Evolutionary conservation across 2,329 filamentous ascomycete species (phyloP).

Genomic region (Raffaelea albimanens): DNA sequence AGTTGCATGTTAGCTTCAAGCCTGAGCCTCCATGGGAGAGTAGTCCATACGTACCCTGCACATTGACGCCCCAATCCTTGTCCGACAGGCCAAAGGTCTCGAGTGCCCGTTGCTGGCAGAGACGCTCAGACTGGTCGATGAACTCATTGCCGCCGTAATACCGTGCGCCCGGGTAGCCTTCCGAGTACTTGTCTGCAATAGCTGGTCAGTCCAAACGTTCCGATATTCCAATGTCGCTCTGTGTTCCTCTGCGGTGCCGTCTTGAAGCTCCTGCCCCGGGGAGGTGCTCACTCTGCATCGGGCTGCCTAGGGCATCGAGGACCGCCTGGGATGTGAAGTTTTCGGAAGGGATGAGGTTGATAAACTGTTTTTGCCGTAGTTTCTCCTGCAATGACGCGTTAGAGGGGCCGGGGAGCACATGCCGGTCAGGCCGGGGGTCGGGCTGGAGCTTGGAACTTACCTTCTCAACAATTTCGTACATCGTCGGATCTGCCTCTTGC

Average conservation of each 20-base stretch:
- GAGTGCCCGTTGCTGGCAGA: slow-evolving; percentile 85
- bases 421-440: background rate
- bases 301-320: slow-evolving; percentile 81
- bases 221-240: slow-evolving; percentile 3
- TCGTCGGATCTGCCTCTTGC: slow-evolving; percentile 73
- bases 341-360: slow-evolving; percentile 92
- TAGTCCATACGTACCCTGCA: slow-evolving; percentile 56
- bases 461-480: slow-evolving; percentile 86
- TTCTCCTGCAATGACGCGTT: slow-evolving; percentile 59
- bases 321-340: slow-evolving; percentile 94
- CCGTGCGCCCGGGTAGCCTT: slow-evolving; percentile 90
- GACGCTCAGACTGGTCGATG: slow-evolving; percentile 80
- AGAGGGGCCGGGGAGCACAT: background rate
- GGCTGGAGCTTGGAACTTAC: slow-evolving; percentile 35
- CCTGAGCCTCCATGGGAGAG: no score
- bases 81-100: slow-evolving; percentile 76
- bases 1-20: no score
- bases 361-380: slow-evolving; percentile 91
- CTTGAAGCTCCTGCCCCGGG: background rate
- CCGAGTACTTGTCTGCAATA: slow-evolving; percentile 81
- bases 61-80: slow-evolving; percentile 93
- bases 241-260: background rate
- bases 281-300: slow-evolving; percentile 68
- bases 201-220: background rate
- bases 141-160: slow-evolving; percentile 97